Conservation (phyloP, 179 eudicot species). For the Nepenthes alata region DNA sequence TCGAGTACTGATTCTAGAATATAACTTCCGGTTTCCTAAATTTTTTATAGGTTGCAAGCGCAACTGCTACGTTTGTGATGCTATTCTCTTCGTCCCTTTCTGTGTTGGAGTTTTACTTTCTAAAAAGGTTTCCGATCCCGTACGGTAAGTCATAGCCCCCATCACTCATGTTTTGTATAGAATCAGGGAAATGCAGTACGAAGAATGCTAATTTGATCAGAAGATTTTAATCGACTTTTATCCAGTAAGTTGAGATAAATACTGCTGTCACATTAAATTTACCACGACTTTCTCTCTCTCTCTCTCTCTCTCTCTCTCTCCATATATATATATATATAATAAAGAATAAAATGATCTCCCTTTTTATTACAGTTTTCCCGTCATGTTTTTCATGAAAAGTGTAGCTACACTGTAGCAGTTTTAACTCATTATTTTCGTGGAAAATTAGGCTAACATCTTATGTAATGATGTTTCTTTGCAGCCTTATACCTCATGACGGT, state of each 20-base stretch:
- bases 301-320: background rate
- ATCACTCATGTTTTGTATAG: background rate
- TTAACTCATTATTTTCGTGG: no score
- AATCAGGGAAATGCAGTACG: no score
- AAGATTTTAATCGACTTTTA: no score
- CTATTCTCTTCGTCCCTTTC: slow-evolving; percentile 86
- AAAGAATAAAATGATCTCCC: no score
- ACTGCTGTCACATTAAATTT: no score
- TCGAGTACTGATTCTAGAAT: background rate
- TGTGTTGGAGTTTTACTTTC: slow-evolving; percentile 90
- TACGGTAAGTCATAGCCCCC: slow-evolving; percentile 39
- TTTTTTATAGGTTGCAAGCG: slow-evolving; percentile 67
- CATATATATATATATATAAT: no score
- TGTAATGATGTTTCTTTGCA: slow-evolving; percentile 20
- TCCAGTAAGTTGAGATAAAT: no score
- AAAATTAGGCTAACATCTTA: background rate
- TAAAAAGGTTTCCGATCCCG: slow-evolving; percentile 74
- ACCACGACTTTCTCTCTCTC: no score
- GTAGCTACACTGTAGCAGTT: no score
- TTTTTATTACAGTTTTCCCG: no score
- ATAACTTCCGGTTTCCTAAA: background rate
- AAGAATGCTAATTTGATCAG: no score
- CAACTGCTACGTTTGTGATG: slow-evolving; percentile 98
- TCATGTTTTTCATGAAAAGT: no score
- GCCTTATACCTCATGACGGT: slow-evolving; percentile 70